These are phyloP conservation scores for Beauveria sp. DNA, from an alignment of 2,329 filamentous ascomycete species.

Conservation along the genomic window DNA sequence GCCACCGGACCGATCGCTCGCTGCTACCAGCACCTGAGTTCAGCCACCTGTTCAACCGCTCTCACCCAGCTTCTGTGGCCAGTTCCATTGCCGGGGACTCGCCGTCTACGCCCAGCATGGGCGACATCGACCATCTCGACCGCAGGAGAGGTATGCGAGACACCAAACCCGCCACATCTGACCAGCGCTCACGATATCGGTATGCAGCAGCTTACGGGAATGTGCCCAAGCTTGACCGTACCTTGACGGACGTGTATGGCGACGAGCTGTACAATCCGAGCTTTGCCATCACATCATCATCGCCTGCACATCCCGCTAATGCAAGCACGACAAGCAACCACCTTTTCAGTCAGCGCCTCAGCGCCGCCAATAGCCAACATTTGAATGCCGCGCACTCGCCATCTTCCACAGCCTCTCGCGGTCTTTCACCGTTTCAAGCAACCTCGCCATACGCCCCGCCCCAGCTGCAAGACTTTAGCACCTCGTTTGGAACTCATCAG, in stretches of 20 bases:
- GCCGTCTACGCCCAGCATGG: constrained; percentile 47
- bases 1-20: constrained; percentile 32
- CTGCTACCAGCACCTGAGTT: constrained; percentile 41
- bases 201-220: constrained; percentile 48
- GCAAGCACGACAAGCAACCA: constrained; percentile 44
- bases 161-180: not conserved
- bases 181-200: constrained; percentile 53
- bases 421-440: constrained; percentile 74
- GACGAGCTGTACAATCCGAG: constrained; percentile 78
- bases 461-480: constrained; percentile 35
- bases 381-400: constrained; percentile 51
- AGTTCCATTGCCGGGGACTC: constrained; percentile 52
- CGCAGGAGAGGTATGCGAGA: constrained; percentile 47
- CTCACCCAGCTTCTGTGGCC: constrained; percentile 49
- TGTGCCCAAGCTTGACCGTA: constrained; percentile 72
- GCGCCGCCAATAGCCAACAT: constrained; percentile 70
- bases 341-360: constrained; percentile 67
- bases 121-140: constrained; percentile 41
- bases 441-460: constrained; percentile 54
- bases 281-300: constrained; percentile 50
- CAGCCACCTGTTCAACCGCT: constrained; percentile 31
- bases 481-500: constrained; percentile 32
- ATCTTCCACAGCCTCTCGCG: constrained; percentile 44
- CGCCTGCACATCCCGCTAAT: constrained; percentile 39
- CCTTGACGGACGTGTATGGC: constrained; percentile 76